Conservation (phyloP, 1,284 basidiomycete genomes). For the Mycena citricolor region DNA sequence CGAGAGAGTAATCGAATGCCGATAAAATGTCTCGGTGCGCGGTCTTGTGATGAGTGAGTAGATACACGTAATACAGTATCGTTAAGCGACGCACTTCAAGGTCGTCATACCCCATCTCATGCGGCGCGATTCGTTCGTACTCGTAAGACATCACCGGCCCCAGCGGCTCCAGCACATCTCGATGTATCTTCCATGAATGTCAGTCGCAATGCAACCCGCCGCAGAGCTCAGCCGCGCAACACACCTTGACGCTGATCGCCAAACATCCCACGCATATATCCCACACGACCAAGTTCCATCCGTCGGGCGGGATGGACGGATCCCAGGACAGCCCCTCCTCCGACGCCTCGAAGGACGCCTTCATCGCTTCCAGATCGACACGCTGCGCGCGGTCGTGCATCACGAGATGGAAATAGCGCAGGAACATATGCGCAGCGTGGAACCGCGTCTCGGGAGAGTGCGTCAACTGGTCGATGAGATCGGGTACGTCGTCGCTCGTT, state of each 20-base stretch:
- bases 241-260: slow-evolving; percentile 58
- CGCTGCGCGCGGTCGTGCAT: slow-evolving; percentile 22
- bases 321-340: slow-evolving; percentile 10
- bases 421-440: slow-evolving; percentile 57
- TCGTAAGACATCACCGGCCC: slow-evolving; percentile 50
- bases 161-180: slow-evolving; percentile 59
- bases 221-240: no score
- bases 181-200: slow-evolving; percentile 47
- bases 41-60: slow-evolving; percentile 33
- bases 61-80: slow-evolving; percentile 3
- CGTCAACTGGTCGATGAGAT: slow-evolving; percentile 53
- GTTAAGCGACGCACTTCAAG: slow-evolving; percentile 44
- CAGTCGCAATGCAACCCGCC: background rate
- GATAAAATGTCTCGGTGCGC: slow-evolving; percentile 58
- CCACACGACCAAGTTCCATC: slow-evolving; percentile 45
- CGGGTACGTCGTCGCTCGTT: slow-evolving; percentile 25
- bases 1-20: slow-evolving; percentile 47
- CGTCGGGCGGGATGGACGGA: slow-evolving; percentile 27
- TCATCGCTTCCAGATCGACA: slow-evolving; percentile 17
- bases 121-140: slow-evolving; percentile 48
- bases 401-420: slow-evolving; percentile 46
- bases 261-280: slow-evolving; percentile 55
- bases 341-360: slow-evolving; percentile 9
- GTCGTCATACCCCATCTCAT: slow-evolving; percentile 42
- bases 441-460: slow-evolving; percentile 57